A percentile compares a stretch with the other conserved stretches of the same genome.
Conservation (phyloP, 306 rosid species). For the Trichosanthes cucumerina region DNA sequence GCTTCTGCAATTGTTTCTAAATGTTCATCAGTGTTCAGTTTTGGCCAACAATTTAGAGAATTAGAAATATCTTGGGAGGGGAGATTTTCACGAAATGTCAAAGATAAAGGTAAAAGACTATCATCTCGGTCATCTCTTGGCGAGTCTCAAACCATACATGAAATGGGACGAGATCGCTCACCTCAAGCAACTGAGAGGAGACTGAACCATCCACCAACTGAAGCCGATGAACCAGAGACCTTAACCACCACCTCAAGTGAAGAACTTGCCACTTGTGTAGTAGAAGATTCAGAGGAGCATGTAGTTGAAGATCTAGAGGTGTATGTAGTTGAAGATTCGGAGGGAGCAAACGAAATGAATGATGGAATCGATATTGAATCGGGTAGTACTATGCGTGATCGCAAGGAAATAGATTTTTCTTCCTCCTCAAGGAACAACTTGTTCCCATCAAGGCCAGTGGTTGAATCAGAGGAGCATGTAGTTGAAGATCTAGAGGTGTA, state of each 20-base stretch:
- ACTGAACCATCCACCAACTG: constrained; percentile 17
- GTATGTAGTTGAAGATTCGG: constrained; percentile 43
- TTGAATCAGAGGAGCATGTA: constrained; percentile 16
- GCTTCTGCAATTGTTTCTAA: constrained; percentile 19
- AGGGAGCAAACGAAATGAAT: constrained; percentile 22
- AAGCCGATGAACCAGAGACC: constrained; percentile 12
- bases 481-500: constrained; percentile 17
- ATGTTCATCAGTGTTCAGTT: constrained; percentile 24
- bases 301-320: constrained; percentile 21
- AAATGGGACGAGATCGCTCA: constrained; percentile 12
- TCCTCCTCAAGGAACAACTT: constrained; percentile 12
- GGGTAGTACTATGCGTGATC: not conserved
- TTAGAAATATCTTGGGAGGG: constrained; percentile 18
- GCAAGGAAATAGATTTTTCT: not conserved
- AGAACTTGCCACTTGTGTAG: constrained; percentile 29
- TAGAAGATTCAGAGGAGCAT: constrained; percentile 17
- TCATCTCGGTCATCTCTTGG: constrained; percentile 7
- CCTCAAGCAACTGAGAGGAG: constrained; percentile 15
- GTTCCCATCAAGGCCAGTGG: constrained; percentile 2
- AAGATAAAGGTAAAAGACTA: constrained; percentile 11
- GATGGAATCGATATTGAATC: constrained; percentile 12
- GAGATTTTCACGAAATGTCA: constrained; percentile 17
- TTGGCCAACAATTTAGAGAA: constrained; percentile 16
- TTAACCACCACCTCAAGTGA: constrained; percentile 24
- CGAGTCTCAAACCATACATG: constrained; percentile 13